Evolutionary conservation across 129 eudicot genomes (phyloP).

Genomic region (Heracleum sosnowskyi): DNA sequence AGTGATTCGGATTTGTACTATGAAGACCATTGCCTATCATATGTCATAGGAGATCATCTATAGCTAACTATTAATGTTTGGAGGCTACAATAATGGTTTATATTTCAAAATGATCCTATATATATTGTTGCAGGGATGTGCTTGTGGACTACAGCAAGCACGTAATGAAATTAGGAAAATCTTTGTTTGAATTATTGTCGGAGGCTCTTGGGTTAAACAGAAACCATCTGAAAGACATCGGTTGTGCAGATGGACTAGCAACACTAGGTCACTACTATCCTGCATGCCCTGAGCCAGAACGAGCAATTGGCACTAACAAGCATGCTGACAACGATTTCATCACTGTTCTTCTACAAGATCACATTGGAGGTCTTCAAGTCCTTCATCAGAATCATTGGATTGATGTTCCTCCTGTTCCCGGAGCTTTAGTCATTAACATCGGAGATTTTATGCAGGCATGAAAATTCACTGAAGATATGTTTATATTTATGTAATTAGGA

Average conservation of each 20-base stretch:
- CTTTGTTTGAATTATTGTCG: conserved; percentile 25
- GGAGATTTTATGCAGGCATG: conserved; percentile 45
- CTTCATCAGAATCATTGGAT: conserved; percentile 39
- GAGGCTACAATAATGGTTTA: neutral
- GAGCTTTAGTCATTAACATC: conserved; percentile 34
- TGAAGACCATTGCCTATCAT: neutral
- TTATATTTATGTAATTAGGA: no score
- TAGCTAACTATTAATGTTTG: neutral
- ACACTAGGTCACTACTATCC: conserved; percentile 38
- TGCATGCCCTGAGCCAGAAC: conserved; percentile 37
- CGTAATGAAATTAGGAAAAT: conserved; percentile 24
- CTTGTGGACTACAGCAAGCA: conserved; percentile 20
- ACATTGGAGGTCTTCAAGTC: conserved; percentile 44
- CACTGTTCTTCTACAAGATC: conserved; percentile 44
- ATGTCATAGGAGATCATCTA: neutral
- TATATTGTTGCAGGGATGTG: conserved; percentile 22
- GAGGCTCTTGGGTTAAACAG: conserved; percentile 43
- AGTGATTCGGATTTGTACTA: neutral
- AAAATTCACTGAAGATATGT: no score
- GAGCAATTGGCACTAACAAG: conserved; percentile 19
- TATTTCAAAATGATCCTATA: neutral
- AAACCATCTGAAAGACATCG: conserved; percentile 29
- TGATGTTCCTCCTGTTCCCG: conserved; percentile 31
- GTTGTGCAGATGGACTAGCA: conserved; percentile 31
- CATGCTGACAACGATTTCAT: conserved; percentile 31